phyloP scores from a whole-genome alignment of 768 basidiomycete species.

The Mrakia hoshinonis region DNA sequence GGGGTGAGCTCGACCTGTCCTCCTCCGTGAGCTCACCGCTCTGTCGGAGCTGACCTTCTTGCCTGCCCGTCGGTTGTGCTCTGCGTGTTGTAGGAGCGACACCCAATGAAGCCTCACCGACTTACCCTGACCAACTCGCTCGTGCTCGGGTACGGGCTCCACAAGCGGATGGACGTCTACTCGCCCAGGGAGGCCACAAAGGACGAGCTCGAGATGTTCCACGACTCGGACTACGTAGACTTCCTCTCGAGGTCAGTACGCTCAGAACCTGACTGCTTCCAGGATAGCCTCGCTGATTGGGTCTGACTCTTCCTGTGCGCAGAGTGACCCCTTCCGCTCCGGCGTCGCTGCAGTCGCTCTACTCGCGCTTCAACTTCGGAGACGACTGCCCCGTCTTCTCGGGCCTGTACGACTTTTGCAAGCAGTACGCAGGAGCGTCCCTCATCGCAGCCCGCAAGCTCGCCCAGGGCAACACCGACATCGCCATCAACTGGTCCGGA shows the following conservation, averaged over 20 bases:
- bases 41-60: slow-evolving; percentile 8
- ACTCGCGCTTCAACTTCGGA: slow-evolving; percentile 83
- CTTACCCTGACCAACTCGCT: slow-evolving; percentile 92
- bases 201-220: slow-evolving; percentile 80
- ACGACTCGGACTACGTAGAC: slow-evolving; percentile 90
- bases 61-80: not conserved
- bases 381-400: slow-evolving; percentile 96
- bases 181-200: slow-evolving; percentile 80
- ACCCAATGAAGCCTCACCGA: slow-evolving; percentile 97
- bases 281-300: not conserved
- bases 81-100: slow-evolving; percentile 62
- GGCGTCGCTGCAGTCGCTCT: slow-evolving; percentile 46
- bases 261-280: not conserved
- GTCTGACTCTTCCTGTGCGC: slow-evolving; percentile 48
- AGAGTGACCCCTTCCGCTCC: slow-evolving; percentile 32
- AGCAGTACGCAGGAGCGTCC: slow-evolving; percentile 86
- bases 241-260: slow-evolving; percentile 72
- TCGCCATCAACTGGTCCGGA: slow-evolving; percentile 98
- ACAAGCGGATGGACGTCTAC: slow-evolving; percentile 91
- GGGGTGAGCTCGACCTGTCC: slow-evolving; percentile 52
- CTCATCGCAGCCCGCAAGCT: slow-evolving; percentile 85
- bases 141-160: slow-evolving; percentile 89
- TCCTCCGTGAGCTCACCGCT: not conserved
- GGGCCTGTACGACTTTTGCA: slow-evolving; percentile 88
- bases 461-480: slow-evolving; percentile 75